These are phyloP conservation scores for Fulvia fulva DNA, from an alignment of 2,329 filamentous ascomycete species.

Conservation along the genomic window DNA sequence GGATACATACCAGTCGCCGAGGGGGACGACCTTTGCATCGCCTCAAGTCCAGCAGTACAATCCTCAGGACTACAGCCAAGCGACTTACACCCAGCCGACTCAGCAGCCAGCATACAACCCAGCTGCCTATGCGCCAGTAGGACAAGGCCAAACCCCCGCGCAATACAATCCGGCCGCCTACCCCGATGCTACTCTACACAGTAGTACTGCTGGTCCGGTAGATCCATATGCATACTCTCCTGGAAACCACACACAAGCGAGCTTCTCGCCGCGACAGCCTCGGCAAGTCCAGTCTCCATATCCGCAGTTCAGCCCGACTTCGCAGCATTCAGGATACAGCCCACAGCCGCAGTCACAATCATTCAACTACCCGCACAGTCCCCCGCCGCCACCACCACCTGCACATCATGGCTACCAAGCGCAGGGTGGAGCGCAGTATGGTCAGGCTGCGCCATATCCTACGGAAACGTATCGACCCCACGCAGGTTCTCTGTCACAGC, in stretches of 20 bases:
- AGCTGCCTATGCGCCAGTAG: slow-evolving; percentile 41
- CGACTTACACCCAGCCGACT: slow-evolving; percentile 35
- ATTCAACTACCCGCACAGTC: slow-evolving; percentile 18
- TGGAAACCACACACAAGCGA: slow-evolving; percentile 15
- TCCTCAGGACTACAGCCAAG: slow-evolving; percentile 56
- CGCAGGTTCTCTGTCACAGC: slow-evolving; percentile 14
- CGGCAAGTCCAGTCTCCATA: slow-evolving; percentile 18
- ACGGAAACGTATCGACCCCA: slow-evolving; percentile 20
- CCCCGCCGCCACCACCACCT: slow-evolving; percentile 22
- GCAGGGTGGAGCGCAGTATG: slow-evolving; percentile 1
- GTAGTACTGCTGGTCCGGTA: slow-evolving; percentile 25
- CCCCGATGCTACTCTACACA: slow-evolving; percentile 19
- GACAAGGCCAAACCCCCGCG: slow-evolving; percentile 14
- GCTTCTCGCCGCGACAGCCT: slow-evolving; percentile 17
- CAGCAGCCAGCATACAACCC: slow-evolving; percentile 43
- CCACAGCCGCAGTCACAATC: slow-evolving; percentile 21
- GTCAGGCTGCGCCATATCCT: slow-evolving; percentile 22
- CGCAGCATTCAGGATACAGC: slow-evolving; percentile 20
- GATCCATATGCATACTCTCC: slow-evolving; percentile 29
- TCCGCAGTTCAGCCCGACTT: slow-evolving; percentile 19
- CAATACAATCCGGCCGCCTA: slow-evolving; percentile 27
- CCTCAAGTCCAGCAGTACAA: slow-evolving; percentile 60
- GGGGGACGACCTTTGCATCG: slow-evolving; percentile 37
- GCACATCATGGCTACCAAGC: slow-evolving; percentile 1
- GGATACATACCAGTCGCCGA: slow-evolving; percentile 19